Percentiles rank a stretch among this genome's conserved stretches.
These are phyloP conservation scores for Psilocybe subaeruginosa DNA, from an alignment of 768 basidiomycete genomes.

Conservation along the genomic window DNA sequence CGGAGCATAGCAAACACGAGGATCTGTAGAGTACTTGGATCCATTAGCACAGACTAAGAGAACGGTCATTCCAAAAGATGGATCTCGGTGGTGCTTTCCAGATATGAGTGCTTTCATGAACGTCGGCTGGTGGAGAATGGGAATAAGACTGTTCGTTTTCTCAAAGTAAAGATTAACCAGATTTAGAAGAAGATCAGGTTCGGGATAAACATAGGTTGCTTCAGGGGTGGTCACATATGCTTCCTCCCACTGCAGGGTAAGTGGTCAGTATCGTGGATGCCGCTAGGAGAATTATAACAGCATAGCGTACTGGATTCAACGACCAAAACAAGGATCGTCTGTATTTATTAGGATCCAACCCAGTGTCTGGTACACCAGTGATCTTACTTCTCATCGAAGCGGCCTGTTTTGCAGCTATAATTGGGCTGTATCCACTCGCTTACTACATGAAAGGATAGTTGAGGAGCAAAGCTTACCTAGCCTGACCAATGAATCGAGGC, in stretches of 20 bases:
- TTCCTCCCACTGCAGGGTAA: conserved; percentile 38
- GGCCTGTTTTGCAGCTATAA: conserved; percentile 2
- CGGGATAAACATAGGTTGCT: conserved; percentile 47
- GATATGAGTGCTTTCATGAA: conserved; percentile 58
- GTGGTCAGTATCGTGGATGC: background rate
- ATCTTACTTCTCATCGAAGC: background rate
- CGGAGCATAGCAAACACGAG: conserved; percentile 48
- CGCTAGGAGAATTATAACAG: background rate
- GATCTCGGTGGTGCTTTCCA: conserved; percentile 51
- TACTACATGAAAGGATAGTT: background rate
- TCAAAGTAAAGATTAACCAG: conserved; percentile 72
- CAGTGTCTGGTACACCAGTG: background rate
- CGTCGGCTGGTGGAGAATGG: conserved; percentile 73
- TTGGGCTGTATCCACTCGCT: background rate
- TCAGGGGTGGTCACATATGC: conserved; percentile 18
- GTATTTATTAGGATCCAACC: background rate
- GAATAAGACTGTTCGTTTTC: conserved; percentile 54
- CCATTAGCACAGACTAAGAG: conserved; percentile 76
- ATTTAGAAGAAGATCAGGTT: conserved; percentile 45
- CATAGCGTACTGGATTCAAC: conserved; percentile 32
- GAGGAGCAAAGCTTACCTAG: background rate
- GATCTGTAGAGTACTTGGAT: conserved; percentile 60
- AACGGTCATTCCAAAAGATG: conserved; percentile 58
- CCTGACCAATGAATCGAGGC: background rate
- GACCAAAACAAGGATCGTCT: conserved; percentile 27